phyloP scores from a whole-genome alignment of 108 stramenopile genomes.

The Aureococcus anophagefferens region DNA sequence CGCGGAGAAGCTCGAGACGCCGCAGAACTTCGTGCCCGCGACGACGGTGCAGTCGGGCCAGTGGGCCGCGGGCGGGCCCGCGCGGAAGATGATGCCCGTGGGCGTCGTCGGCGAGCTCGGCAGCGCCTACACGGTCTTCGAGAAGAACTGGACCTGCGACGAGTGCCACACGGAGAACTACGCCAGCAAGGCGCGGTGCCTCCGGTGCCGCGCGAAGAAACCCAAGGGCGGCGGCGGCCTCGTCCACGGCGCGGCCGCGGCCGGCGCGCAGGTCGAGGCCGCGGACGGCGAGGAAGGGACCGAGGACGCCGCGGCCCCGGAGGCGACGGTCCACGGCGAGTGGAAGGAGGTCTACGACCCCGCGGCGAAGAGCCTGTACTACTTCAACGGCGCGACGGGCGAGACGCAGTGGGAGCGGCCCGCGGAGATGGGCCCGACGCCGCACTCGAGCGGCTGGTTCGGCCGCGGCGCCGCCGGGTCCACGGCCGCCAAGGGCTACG shows the following conservation, averaged over 20 bases:
- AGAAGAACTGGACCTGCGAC: conserved; percentile 25
- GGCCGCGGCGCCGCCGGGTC: conserved; percentile 34
- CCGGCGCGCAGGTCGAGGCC: background rate
- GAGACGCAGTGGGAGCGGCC: conserved; percentile 36
- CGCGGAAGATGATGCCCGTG: background rate
- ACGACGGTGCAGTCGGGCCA: background rate
- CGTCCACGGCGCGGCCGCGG: background rate
- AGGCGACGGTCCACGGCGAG: conserved; percentile 4
- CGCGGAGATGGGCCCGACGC: conserved; percentile 31
- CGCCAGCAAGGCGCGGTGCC: conserved; percentile 8
- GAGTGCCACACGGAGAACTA: conserved; percentile 23
- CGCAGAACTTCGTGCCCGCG: background rate
- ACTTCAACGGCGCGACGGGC: conserved; percentile 31
- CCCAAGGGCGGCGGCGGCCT: conserved; percentile 5
- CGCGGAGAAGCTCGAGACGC: background rate
- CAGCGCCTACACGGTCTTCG: background rate
- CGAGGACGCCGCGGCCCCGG: background rate
- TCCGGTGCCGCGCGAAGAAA: conserved; percentile 22
- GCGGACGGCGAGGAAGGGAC: background rate
- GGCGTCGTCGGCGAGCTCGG: background rate
- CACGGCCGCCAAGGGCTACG: conserved; percentile 4
- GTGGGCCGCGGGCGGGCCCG: background rate
- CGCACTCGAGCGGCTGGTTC: conserved; percentile 38
- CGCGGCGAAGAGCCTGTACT: conserved; percentile 31
- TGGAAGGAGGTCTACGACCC: conserved; percentile 38